Base-by-base conservation (phyloP, 2,329 filamentous ascomycete genomes). In the Nothopassalora personata region DNA sequence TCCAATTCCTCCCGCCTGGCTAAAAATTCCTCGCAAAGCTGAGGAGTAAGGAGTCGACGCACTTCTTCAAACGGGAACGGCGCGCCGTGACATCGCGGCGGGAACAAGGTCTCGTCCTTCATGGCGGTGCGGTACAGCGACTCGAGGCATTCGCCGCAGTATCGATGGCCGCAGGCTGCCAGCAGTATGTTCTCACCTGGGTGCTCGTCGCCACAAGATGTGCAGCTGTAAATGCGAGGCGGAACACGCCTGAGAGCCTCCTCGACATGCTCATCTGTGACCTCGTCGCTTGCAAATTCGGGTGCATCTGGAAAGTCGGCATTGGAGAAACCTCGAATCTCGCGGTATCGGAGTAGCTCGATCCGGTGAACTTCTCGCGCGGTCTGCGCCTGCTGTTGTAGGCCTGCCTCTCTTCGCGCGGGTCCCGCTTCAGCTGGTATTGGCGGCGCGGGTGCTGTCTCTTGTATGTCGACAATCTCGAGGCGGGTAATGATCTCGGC, bases 21-120 rank as follows among this genome's bases (percentile, higher is more conserved):
- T 15, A 46, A 45, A 23, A 60, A 58, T 3, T 28, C 31, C 10
- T 7, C 5, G 5, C 23, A 34, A 4, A 61, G 31, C 5, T 31
- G n/a, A 5, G 30, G 13, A 9, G 50, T 36, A 4, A 66, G 58
- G 4, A 33, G 31, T 15, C 15, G 8, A 6, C 43, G 28, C 2
- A 36, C 39, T 5, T 8, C 27, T 0, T 49, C 51, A 43, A 58
- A 58, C 8, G 43, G 23, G 1, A 64, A 55, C 3, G 4, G 13
- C 23, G 57, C 56, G 19, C 54, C 23, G 52, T 57, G 60, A 30
- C 60, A 60, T 11, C 58, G 60, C 11, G 60, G 58, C 15, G 60
- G 60, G 23, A 52, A 62, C 5, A 60, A 34, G 10, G 39, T 19
- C 43, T 56, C 51, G 46, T 62, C 55, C 4, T 34, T 36, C 48